phyloP scores from a whole-genome alignment of 2,329 filamentous ascomycete species.

The Aaosphaeria pasadenensis region DNA sequence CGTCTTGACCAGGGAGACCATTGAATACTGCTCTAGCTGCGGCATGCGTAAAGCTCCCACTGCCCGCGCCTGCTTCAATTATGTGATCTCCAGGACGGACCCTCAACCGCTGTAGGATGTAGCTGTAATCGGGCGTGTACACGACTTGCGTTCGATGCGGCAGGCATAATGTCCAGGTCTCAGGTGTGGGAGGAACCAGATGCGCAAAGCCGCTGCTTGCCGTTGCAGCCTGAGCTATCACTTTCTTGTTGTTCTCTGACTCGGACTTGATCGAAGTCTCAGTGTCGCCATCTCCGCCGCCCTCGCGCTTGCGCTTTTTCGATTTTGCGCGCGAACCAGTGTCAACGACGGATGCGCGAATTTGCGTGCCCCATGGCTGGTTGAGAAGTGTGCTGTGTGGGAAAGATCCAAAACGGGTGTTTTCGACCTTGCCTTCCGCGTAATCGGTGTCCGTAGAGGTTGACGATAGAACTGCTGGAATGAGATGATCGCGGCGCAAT shows the following conservation, averaged over 20 bases:
- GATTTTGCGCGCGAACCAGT: slow-evolving; percentile 79
- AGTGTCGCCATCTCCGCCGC: slow-evolving; percentile 25
- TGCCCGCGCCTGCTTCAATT: slow-evolving; percentile 79
- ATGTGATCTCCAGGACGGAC: slow-evolving; percentile 69
- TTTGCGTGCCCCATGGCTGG: slow-evolving; percentile 86
- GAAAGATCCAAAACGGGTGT: slow-evolving; percentile 86
- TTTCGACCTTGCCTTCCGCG: slow-evolving; percentile 57
- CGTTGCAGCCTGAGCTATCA: slow-evolving; percentile 41
- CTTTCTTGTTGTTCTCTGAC: slow-evolving; percentile 25
- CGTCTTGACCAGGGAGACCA: slow-evolving; percentile 54
- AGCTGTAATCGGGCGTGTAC: slow-evolving; percentile 84
- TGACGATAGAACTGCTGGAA: slow-evolving; percentile 62
- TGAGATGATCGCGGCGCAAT: slow-evolving; percentile 80
- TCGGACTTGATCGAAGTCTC: slow-evolving; percentile 31
- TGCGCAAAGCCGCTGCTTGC: slow-evolving; percentile 70
- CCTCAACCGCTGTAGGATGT: slow-evolving; percentile 72
- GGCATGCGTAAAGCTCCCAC: slow-evolving; percentile 81
- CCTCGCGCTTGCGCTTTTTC: slow-evolving; percentile 48
- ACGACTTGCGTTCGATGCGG: slow-evolving; percentile 84
- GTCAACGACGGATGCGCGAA: slow-evolving; percentile 84
- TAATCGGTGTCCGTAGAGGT: slow-evolving; percentile 38
- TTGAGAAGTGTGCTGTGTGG: slow-evolving; percentile 56
- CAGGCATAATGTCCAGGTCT: slow-evolving; percentile 76
- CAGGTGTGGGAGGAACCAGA: slow-evolving; percentile 73
- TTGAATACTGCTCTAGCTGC: slow-evolving; percentile 73